Percentiles rank a stretch among this genome's conserved stretches.
Evolutionary conservation across 2,329 filamentous ascomycete species (phyloP).

Genomic region (Nemania serpens): DNA sequence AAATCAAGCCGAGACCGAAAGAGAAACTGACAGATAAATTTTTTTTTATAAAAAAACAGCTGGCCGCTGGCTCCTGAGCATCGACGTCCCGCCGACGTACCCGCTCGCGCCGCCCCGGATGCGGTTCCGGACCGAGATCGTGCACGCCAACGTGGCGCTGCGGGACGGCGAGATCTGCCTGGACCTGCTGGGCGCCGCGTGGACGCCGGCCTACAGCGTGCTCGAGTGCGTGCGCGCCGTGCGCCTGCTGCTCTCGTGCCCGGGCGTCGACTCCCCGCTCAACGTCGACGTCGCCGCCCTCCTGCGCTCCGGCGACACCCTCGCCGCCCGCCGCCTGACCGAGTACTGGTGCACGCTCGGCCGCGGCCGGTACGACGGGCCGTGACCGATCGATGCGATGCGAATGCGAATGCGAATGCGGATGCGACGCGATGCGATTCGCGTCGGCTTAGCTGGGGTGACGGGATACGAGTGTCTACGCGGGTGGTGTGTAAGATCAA

Average conservation of each 20-base stretch:
- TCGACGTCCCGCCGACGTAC: slow-evolving; percentile 77
- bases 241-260: slow-evolving; percentile 69
- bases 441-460: too few species aligned
- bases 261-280: slow-evolving; percentile 74
- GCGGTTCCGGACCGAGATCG: slow-evolving; percentile 79
- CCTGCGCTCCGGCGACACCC: slow-evolving; percentile 67
- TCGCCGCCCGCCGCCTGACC: slow-evolving; percentile 72
- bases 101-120: slow-evolving; percentile 79
- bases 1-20: too few species aligned
- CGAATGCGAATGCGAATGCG: too few species aligned
- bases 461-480: too few species aligned
- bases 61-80: slow-evolving; percentile 82
- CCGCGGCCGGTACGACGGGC: slow-evolving; percentile 55
- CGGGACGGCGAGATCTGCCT: slow-evolving; percentile 89
- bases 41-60: slow-evolving; percentile 42
- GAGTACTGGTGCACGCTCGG: slow-evolving; percentile 66
- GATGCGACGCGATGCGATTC: too few species aligned
- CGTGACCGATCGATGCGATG: too few species aligned
- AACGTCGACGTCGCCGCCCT: slow-evolving; percentile 80
- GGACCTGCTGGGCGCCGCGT: slow-evolving; percentile 77
- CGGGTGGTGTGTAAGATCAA: not conserved
- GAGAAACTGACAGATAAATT: too few species aligned
- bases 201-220: slow-evolving; percentile 86
- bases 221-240: slow-evolving; percentile 74
- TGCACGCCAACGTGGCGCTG: slow-evolving; percentile 77